phyloP scores from a whole-genome alignment of 441 rosid species.

The Brassica balearica region DNA sequence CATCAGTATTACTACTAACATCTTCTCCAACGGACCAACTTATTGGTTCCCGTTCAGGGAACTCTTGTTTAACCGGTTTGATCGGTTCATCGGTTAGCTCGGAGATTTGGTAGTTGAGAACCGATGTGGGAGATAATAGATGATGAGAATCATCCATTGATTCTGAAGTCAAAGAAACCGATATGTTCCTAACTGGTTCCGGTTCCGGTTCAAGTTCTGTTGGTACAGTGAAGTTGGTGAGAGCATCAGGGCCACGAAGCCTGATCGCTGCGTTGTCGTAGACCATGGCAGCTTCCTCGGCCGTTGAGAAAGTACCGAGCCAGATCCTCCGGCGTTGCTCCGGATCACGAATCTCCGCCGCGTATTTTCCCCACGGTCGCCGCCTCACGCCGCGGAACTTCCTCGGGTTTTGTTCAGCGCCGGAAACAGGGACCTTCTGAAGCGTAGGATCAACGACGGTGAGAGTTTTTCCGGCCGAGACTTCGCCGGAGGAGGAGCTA shows the following conservation, averaged over 20 bases:
- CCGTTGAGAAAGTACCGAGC: slow-evolving; percentile 88
- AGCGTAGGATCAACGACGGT: slow-evolving; percentile 10
- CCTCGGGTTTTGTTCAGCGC: slow-evolving; percentile 32
- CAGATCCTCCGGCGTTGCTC: slow-evolving; percentile 71
- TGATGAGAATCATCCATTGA: slow-evolving; percentile 59
- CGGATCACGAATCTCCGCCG: slow-evolving; percentile 96
- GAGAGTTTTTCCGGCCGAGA: background rate
- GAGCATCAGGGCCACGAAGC: slow-evolving; percentile 82
- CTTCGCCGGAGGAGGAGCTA: slow-evolving; percentile 42
- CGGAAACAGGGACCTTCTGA: slow-evolving; percentile 25
- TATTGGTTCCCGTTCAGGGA: slow-evolving; percentile 17
- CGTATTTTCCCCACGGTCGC: slow-evolving; percentile 96
- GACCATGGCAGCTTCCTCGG: slow-evolving; percentile 91
- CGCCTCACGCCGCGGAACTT: slow-evolving; percentile 88
- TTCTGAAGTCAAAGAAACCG: slow-evolving; percentile 50
- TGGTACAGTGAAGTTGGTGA: slow-evolving; percentile 72
- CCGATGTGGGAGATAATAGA: slow-evolving; percentile 74
- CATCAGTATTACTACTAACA: slow-evolving; percentile 37
- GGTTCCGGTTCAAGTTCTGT: slow-evolving; percentile 21
- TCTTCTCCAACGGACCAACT: slow-evolving; percentile 41
- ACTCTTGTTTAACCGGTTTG: slow-evolving; percentile 41
- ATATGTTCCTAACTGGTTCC: slow-evolving; percentile 36
- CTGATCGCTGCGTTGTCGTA: slow-evolving; percentile 89
- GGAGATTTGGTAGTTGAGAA: slow-evolving; percentile 54
- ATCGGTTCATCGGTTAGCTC: slow-evolving; percentile 35